These are phyloP conservation scores for Tetrastigma voinierianum DNA, from an alignment of 164 flowering plant genomes.

Conservation along the genomic window DNA sequence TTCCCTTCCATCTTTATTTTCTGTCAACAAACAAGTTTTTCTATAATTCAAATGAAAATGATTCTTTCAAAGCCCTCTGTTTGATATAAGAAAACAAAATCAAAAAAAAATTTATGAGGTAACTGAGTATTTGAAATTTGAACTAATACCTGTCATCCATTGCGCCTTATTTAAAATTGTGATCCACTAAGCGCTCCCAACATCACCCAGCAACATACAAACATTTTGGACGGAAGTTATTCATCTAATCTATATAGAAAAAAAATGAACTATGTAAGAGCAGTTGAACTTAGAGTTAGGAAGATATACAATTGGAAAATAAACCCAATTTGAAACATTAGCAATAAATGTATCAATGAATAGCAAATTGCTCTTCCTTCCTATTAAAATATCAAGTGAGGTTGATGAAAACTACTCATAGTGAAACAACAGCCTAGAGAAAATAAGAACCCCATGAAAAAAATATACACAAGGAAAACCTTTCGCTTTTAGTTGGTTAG, in stretches of 20 bases:
- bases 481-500: conserved; percentile 26
- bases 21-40: too few relatives aligned
- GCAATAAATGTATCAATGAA: too few relatives aligned
- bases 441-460: not conserved
- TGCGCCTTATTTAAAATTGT: conserved; percentile 76
- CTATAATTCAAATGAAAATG: too few relatives aligned
- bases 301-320: not conserved
- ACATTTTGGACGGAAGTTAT: conserved; percentile 80
- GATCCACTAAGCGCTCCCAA: conserved; percentile 92
- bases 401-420: not conserved
- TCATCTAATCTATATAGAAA: conserved; percentile 41
- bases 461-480: conserved; percentile 18
- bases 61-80: too few relatives aligned
- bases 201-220: conserved; percentile 93
- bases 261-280: not conserved
- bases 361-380: too few relatives aligned
- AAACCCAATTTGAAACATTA: not conserved
- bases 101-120: not conserved
- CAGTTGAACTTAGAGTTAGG: not conserved
- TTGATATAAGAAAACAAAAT: not conserved
- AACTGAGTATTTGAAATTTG: not conserved
- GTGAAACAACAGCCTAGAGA: too few relatives aligned
- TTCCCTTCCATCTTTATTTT: too few relatives aligned
- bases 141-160: conserved; percentile 87
- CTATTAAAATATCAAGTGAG: not conserved